phyloP scores from a whole-genome alignment of 768 basidiomycete genomes.

The Pleurotus eryngii region DNA sequence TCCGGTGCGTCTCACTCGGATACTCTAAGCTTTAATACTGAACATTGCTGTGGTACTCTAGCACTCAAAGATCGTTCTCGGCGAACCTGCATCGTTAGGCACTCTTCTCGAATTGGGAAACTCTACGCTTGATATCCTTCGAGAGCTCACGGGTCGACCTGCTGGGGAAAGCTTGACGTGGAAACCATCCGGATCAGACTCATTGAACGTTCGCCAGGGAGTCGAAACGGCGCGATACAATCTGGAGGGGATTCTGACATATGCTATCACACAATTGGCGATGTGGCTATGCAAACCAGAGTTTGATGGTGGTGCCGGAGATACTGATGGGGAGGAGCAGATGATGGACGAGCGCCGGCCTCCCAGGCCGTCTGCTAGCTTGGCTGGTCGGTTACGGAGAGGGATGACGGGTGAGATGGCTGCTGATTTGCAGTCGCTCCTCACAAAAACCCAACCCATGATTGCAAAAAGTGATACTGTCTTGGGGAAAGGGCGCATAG shows the following conservation, averaged over 20 bases:
- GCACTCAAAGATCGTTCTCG: constrained; percentile 83
- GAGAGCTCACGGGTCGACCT: constrained; percentile 61
- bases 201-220: constrained; percentile 56
- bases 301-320: constrained; percentile 43
- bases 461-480: constrained; percentile 56
- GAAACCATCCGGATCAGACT: constrained; percentile 23
- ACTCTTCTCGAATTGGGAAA: constrained; percentile 85
- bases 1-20: constrained; percentile 49
- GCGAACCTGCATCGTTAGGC: constrained; percentile 81
- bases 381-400: constrained; percentile 65
- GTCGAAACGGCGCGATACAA: constrained; percentile 55
- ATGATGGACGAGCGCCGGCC: constrained; percentile 40
- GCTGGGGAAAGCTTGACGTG: constrained; percentile 50
- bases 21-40: not conserved
- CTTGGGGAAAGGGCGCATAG: constrained; percentile 42
- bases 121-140: constrained; percentile 69
- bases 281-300: constrained; percentile 78
- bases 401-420: constrained; percentile 83
- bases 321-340: constrained; percentile 37
- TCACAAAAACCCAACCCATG: constrained; percentile 63
- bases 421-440: constrained; percentile 60
- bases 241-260: constrained; percentile 66
- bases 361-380: constrained; percentile 42
- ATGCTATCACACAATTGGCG: constrained; percentile 72
- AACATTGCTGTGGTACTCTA: constrained; percentile 24